Base-by-base conservation (phyloP, 2,329 filamentous ascomycete species). In the Diaporthe batatas region DNA sequence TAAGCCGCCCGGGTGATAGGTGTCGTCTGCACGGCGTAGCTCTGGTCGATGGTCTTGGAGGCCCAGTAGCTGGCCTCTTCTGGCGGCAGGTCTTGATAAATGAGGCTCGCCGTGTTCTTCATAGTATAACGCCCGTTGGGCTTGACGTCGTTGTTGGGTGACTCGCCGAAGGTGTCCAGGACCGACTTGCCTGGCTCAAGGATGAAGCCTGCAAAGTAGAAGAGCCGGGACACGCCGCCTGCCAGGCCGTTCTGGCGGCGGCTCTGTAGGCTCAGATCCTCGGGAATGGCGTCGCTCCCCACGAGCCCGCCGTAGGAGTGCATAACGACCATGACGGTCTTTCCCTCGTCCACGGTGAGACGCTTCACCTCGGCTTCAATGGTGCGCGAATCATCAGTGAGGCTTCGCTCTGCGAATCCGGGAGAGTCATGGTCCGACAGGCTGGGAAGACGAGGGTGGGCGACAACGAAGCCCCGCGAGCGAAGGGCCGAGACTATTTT, bases 251-350 rank as follows among this genome's bases (percentile, higher is more conserved):
- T 34, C 6, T 25, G 44, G 18, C 69, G n/a, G 18, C 77, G 75
- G 39, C 70, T 68, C n/a, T 32, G 36, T 12, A 68, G 69, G 16
- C 51, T 75, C 29, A 78, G 55, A 2, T 76, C 72, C 54, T 77
- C 65, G 5, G 71, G 49, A 0, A 76, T 68, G 8, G 75, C 77
- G 55, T 79, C 75, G 21, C 67, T 74, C n/a, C 77, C 75, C 5
- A 78, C 75, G 2, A 78, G 72, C 3, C 77, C 77, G 21, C 77
- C 77, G 36, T 77, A 78, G 3, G 77, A 78, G 72, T 79, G 77
- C 76, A 78, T 76, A 1, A 77, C 54, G 7, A 77, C 71, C 14
- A 77, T 32, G 8, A 79, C 77, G 8, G n/a, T 68, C 58, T 69
- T 72, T 4, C 39, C 67, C 23, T 75, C 74, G 10, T 73, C 62